phyloP scores from a whole-genome alignment of 1,139 yeast genomes.

The Diutina ranongensis region DNA sequence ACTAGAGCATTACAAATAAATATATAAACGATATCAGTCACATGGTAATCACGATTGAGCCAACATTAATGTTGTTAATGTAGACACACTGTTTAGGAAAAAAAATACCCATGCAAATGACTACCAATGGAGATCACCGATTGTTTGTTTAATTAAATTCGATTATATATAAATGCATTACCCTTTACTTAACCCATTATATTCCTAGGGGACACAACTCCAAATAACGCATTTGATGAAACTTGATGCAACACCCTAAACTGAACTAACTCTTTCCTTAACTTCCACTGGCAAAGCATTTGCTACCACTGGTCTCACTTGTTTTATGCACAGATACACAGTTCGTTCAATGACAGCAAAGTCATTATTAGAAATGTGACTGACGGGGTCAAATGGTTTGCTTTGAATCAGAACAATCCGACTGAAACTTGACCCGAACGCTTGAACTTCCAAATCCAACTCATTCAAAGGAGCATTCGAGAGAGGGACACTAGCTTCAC shows the following conservation, averaged over 20 bases:
- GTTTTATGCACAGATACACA: constrained; percentile 21
- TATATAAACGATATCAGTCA: neutral
- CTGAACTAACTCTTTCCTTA: neutral
- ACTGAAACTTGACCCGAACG: constrained; percentile 82
- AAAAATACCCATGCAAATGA: too few relatives aligned
- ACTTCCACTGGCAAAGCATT: neutral
- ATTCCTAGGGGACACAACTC: too few relatives aligned
- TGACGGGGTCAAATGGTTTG: constrained; percentile 60
- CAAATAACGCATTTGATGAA: too few relatives aligned
- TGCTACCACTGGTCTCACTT: constrained; percentile 14
- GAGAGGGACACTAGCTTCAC: constrained; percentile 18
- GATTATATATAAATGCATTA: too few relatives aligned
- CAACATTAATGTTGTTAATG: too few relatives aligned
- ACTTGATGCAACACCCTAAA: neutral
- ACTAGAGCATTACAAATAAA: constrained; percentile 9
- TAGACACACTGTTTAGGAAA: too few relatives aligned
- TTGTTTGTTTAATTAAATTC: too few relatives aligned
- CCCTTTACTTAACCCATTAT: too few relatives aligned
- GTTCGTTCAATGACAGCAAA: constrained; percentile 19
- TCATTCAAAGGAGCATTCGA: constrained; percentile 31
- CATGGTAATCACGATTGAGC: too few relatives aligned
- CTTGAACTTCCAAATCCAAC: constrained; percentile 47
- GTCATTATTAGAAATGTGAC: constrained; percentile 28
- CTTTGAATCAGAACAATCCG: constrained; percentile 52
- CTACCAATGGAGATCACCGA: too few relatives aligned